A percentile compares a stretch with the other conserved stretches of the same genome.
These are phyloP conservation scores for Citrus medica DNA, from an alignment of 345 rosid genomes.

Conservation along the genomic window DNA sequence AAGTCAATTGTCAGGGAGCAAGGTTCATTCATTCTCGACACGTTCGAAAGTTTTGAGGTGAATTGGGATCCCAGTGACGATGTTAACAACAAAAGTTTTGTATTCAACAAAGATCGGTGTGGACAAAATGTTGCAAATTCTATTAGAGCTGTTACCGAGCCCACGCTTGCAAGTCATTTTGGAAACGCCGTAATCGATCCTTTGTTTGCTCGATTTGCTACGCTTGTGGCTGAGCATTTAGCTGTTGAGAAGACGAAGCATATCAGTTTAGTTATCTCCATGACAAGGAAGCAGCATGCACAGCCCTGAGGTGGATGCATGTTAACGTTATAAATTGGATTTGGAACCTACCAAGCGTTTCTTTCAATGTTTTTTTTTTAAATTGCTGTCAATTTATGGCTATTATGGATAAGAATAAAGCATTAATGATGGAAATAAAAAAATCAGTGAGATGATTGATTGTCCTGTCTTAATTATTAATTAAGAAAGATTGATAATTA, in stretches of 20 bases:
- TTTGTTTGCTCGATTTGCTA: conserved; percentile 10
- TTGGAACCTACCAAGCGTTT: too few relatives aligned
- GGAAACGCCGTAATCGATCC: conserved; percentile 13
- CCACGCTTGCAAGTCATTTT: conserved; percentile 17
- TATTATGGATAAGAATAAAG: too few relatives aligned
- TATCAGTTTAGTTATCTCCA: conserved; percentile 4
- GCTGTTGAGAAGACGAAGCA: conserved; percentile 4
- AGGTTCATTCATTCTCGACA: background rate
- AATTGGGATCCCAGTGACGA: background rate
- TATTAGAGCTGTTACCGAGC: conserved; percentile 9
- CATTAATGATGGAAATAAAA: too few relatives aligned
- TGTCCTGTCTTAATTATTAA: too few relatives aligned
- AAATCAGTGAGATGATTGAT: too few relatives aligned
- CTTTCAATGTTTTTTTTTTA: too few relatives aligned
- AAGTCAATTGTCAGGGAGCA: background rate
- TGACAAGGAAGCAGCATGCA: conserved; percentile 1
- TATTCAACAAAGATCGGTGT: background rate
- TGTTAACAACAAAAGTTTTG: background rate
- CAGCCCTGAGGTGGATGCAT: too few relatives aligned
- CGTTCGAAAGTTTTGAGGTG: background rate
- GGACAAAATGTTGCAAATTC: conserved; percentile 5
- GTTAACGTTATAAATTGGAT: too few relatives aligned
- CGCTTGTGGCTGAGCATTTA: conserved; percentile 6
- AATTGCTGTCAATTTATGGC: too few relatives aligned
- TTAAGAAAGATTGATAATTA: too few relatives aligned